Evolutionary conservation across 2,329 filamentous ascomycete species (phyloP).

Genomic region (Arthrobotrys sinensis): DNA sequence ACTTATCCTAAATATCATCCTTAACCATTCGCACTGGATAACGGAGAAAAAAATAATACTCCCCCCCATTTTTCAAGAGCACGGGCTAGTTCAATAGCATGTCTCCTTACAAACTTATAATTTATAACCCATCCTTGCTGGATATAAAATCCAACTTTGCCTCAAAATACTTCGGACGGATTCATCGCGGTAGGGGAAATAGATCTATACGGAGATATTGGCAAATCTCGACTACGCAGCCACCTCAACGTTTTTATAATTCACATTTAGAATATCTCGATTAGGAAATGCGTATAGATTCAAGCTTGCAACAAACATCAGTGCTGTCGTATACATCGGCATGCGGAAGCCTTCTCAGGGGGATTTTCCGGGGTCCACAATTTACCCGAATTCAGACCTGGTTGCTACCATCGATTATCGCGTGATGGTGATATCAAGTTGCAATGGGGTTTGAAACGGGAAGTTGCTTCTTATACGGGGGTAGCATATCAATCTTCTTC

Average conservation of each 20-base stretch:
- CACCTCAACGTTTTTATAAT: slow-evolving; percentile 3
- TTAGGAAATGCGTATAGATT: no score
- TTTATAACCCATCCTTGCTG: not conserved
- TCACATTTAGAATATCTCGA: no score
- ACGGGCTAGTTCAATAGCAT: no score
- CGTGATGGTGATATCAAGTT: not conserved
- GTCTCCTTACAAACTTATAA: not conserved
- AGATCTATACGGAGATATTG: slow-evolving; percentile 19
- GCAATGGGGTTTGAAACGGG: no score
- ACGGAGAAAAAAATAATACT: slow-evolving; percentile 6
- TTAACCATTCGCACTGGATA: not conserved
- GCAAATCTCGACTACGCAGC: slow-evolving; percentile 12
- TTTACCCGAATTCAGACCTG: slow-evolving; percentile 27
- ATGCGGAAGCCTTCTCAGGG: slow-evolving; percentile 1
- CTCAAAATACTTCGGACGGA: slow-evolving; percentile 4
- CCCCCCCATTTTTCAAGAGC: not conserved
- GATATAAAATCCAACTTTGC: not conserved
- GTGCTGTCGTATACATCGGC: no score
- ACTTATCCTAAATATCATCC: slow-evolving; percentile 21
- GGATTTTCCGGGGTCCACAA: slow-evolving; percentile 39
- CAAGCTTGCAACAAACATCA: not conserved
- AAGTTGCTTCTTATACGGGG: no score
- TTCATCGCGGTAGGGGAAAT: slow-evolving; percentile 28
- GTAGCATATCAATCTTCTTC: no score
- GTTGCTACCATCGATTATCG: not conserved